Evolutionary conservation across 495 filamentous ascomycete genomes (phyloP), one percentile per base, ranked within the genome.

Genomic region (Daldinia decipiens): DNA sequence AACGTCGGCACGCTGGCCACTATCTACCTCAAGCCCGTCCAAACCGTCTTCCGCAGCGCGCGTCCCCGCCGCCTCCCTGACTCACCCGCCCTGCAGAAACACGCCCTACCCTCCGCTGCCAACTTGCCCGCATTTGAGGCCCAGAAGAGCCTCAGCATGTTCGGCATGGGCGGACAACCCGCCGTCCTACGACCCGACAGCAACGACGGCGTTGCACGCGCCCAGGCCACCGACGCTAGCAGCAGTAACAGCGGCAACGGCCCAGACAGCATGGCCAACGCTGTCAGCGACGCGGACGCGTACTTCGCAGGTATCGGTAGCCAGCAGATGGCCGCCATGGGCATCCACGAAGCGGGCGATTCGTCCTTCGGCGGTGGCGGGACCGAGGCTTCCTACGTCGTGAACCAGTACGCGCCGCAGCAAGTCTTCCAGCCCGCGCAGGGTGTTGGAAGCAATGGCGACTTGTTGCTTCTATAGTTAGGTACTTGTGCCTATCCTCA

Each of bases 1-100:
- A 94, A 94, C 78, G 93, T 99, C 67, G 96, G 96, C 69, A 99
- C 95, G 0, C 86, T 98, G 3, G 95, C 95, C 6, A 98, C 95
- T 4, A 94, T 99, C 60, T 99, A 99, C 77, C 88, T 98, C 29
- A 98, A 98, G 78, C 96, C 95, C 5, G 95, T 98, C 5, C 92
- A 98, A 73, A 94, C 96, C 58, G 95, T 99, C n/a, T 98, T 99
- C 86, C 89, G 95, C 56, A 89, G 90, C 39, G 95, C 95, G 17
- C 88, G 95, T 15, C 90, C 92, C 3, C 85, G 93, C 26, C 87
- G 89, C 21, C 85, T 98, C 2, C 81, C 87, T 40, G 92, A 95
- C 40, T 92, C 88, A 8, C 95, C 95, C 0, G 94, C 94, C 0
- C 83, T 99, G 39, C 95, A 97, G 80, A 88, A 88, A 66, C 81